phyloP scores from a whole-genome alignment of 192 early-diverging fungal genomes.

The Dispira parvispora region DNA sequence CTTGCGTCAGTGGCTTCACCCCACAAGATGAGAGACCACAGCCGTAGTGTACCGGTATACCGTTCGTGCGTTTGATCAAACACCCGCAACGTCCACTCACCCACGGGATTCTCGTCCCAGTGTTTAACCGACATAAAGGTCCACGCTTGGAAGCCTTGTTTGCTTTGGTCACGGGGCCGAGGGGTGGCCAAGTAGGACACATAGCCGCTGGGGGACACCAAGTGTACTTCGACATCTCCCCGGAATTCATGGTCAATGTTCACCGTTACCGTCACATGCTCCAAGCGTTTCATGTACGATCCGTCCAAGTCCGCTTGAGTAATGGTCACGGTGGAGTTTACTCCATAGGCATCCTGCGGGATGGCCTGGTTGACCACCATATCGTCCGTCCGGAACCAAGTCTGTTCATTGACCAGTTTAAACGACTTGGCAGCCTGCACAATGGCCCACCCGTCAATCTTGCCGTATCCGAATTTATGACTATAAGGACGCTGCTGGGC shows the following conservation, averaged over 20 bases:
- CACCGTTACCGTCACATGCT: conserved; percentile 80
- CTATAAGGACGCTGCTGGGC: conserved; percentile 60
- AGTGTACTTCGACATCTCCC: conserved; percentile 71
- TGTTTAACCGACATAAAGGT: conserved; percentile 93
- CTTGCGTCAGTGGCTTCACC: conserved; percentile 37
- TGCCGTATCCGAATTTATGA: conserved; percentile 91
- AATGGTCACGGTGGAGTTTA: conserved; percentile 25
- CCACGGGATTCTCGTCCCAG: conserved; percentile 83
- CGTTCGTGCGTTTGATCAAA: conserved; percentile 41
- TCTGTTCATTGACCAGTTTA: conserved; percentile 45
- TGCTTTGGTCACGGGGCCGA: conserved; percentile 44
- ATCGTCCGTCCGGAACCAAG: conserved; percentile 25
- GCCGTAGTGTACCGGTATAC: conserved; percentile 33
- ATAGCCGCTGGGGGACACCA: conserved; percentile 56
- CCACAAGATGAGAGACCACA: conserved; percentile 53
- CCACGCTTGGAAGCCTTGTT: conserved; percentile 65
- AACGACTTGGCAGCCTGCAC: conserved; percentile 62
- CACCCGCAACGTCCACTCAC: conserved; percentile 61
- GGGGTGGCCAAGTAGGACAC: conserved; percentile 46
- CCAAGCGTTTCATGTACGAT: conserved; percentile 37
- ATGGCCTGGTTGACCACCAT: conserved; percentile 28
- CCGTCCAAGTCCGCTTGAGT: conserved; percentile 26
- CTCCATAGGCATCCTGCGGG: conserved; percentile 23
- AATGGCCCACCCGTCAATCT: conserved; percentile 63
- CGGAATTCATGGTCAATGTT: conserved; percentile 61